These are phyloP conservation scores for Tagetes erecta DNA, from an alignment of 129 eudicot genomes.

Conservation along the genomic window DNA sequence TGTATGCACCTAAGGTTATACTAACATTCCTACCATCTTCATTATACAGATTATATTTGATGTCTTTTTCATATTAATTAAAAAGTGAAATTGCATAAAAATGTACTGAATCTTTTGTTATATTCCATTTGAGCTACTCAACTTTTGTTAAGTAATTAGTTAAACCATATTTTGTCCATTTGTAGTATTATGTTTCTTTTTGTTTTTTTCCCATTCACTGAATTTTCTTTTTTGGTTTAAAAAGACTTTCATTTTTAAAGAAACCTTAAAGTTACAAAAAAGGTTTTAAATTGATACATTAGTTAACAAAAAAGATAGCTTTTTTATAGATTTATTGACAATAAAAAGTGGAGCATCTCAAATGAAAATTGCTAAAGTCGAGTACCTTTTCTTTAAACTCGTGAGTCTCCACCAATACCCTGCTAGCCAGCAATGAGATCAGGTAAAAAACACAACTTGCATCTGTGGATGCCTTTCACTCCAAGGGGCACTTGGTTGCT, in stretches of 20 bases:
- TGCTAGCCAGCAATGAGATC: not conserved
- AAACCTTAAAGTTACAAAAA: not conserved
- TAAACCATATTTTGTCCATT: not conserved
- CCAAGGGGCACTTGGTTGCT: not conserved
- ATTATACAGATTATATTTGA: not conserved
- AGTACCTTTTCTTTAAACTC: not conserved
- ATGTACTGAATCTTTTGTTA: not conserved
- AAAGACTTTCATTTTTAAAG: not conserved
- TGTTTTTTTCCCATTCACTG: not conserved
- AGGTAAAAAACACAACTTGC: not conserved
- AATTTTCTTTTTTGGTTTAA: not conserved
- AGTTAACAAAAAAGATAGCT: not conserved
- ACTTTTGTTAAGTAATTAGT: not conserved
- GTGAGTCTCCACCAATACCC: not conserved
- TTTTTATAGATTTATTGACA: not conserved
- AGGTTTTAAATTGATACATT: not conserved
- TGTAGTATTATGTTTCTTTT: not conserved
- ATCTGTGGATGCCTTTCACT: not conserved
- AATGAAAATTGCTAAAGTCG: not conserved
- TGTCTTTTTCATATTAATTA: not conserved
- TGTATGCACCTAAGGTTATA: constrained; percentile 83
- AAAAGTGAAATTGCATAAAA: not conserved
- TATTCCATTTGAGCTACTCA: not conserved
- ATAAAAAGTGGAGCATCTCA: not conserved
- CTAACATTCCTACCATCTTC: not conserved